Base-by-base conservation (phyloP, 495 filamentous ascomycete species). In the Xylaria acuta region DNA sequence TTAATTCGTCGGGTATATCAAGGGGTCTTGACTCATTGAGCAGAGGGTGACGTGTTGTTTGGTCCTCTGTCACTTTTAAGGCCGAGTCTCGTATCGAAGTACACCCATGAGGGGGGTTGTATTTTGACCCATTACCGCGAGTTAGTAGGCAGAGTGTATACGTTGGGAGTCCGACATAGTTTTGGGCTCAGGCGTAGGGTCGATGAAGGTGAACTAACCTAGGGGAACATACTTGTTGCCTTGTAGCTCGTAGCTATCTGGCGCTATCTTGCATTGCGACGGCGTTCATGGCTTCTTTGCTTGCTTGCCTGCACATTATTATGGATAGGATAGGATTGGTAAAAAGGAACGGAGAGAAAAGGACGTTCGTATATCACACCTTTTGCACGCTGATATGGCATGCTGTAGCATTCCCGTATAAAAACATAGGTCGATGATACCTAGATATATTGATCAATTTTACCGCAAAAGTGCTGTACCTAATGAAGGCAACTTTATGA, bases 181-280 rank as follows among this genome's bases (percentile, higher is more conserved):
- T 51, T 51, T 22, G 45, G 53, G 25, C 36, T 36, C 14, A 7
- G 38, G 45, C 20, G 36, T 25, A 18, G n/a, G 47, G n/a, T 22
- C 9, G 47, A 22, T 12, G 22, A 56, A 43, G 32, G 0, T 59
- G 18, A 43, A 6, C 20, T 45, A 25, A 69, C 27, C 51, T n/a
- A 53, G 59, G 45, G 66, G 30, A 30, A 34, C 43, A 25, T 47
- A 30, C 62, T 43, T 30, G 45, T 20, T 64, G 27, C 43, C 43
- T 72, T 70, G 60, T 64, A n/a, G 58, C 36, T 4, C 16, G 12
- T n/a, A 18, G 63, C 49, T 51, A 49, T 70, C 36, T n/a, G 36
- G 51, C 67, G 38, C 38, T 75, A 67, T 76, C 69, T 78, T 84
- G 82, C 82, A 85, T 84, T 81, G 82, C 83, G 81, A 76, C 75